Base-by-base conservation (phyloP, 2,329 filamentous ascomycete genomes). In the Fusarium kyushuense region DNA sequence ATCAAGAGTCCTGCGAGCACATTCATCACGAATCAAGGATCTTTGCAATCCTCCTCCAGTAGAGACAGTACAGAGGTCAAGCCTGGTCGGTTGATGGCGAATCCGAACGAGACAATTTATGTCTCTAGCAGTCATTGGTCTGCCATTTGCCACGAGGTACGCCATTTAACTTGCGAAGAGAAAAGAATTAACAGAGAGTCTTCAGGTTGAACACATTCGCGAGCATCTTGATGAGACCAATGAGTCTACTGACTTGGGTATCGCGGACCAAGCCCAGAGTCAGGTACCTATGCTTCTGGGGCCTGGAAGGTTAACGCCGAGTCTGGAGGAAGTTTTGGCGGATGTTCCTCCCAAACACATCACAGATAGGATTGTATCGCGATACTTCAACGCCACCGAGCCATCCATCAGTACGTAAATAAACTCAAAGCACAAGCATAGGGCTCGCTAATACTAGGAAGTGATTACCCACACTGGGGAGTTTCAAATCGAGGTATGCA, bases 111-210 rank as follows among this genome's bases (percentile, higher is more conserved):
- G 49, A 70, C 63, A 6, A 65, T 70, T 2, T 70, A 70, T 33
- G 67, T 70, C n/a, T 70, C 67, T 10, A 63, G 63, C 10, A 67
- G 63, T 4, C 67, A 70, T 5, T 70, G 67, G 67, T 52, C 56
- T 14, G 67, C 67, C 11, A 68, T 70, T 2, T 70, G 67, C 1
- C 43, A 61, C 10, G 67, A 70, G 47, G 66, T 69, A 33, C 10
- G 33, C 1, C 14, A 1, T 32, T 9, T 1, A 21, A 0, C 3
- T n/a, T 11, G 8, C 2, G 0, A 7, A 6, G 8, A 16, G 21
- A 21, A 21, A 5, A 8, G 0, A 4, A 7, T 14, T 60, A 3
- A 55, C 11, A 3, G 1, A 1, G 1, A 17, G 4, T 8, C 8
- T 17, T 13, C 42, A 70, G 67, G 59, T 70, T 5, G 64, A 64